Base-by-base conservation (phyloP, 306 rosid genomes). In the Prinsepia uniflora region DNA sequence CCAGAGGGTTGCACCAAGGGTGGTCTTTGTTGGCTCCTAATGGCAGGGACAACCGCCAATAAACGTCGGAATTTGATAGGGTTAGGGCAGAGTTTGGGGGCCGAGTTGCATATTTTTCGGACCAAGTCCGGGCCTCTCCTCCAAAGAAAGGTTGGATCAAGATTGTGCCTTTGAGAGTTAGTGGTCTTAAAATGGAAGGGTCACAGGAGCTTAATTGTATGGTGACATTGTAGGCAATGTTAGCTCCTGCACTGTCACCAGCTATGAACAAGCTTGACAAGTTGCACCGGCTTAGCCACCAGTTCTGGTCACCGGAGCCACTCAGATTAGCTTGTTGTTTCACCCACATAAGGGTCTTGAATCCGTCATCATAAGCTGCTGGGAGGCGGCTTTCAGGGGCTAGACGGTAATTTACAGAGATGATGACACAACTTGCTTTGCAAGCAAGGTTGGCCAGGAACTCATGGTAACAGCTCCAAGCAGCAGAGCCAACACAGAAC, bases 231-330 rank as follows among this genome's bases (percentile, higher is more conserved):
- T 78, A 90, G 54, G 95, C 97, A 59, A 93, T 80, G 83, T 88
- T 93, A 52, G 94, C 97, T 7, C 97, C 95, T n/a, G 97, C 92
- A 71, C 98, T 93, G 36, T 93, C 98, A 75, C 98, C 98, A 13
- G 68, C 79, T 48, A 93, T 76, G 55, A 84, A 89, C 46, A 90
- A 15, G 77, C 68, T 72, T 4, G 89, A 78, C 11, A 73, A 4
- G 76, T 75, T 80, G 78, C 87, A 86, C 65, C 77, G 81, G 63
- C 76, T 83, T 30, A 84, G 34, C 98, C 96, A 93, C 92, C 89
- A 88, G n/a, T 67, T 84, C 68, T 86, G 91, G 30, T 78, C 85
- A 18, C 22, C 36, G 0, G 78, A 68, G 14, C 13, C 19, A 71
- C 76, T 86, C 5, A 52, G 30, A 22, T 30, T 30, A 30, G 83